phyloP scores from a whole-genome alignment of 441 rosid species.

The Syzygium syzygioides region DNA sequence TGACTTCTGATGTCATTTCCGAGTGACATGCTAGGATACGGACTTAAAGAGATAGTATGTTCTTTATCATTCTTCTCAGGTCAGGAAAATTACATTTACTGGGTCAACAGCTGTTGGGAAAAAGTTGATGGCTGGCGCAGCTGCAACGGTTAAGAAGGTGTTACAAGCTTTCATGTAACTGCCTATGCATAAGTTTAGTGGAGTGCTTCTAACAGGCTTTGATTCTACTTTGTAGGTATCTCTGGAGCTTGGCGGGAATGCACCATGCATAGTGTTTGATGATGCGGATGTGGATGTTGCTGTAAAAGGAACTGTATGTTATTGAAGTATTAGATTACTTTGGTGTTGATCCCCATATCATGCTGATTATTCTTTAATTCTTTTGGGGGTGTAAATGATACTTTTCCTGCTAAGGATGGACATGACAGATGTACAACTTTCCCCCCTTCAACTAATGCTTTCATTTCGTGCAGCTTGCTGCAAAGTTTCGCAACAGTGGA shows the following conservation, averaged over 20 bases:
- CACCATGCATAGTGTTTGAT: conserved; percentile 97
- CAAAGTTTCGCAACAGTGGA: conserved; percentile 94
- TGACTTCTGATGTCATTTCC: conserved; percentile 9
- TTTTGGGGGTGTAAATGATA: background rate
- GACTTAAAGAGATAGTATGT: background rate
- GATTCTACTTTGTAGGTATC: conserved; percentile 48
- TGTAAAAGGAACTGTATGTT: conserved; percentile 89
- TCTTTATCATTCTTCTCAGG: conserved; percentile 39
- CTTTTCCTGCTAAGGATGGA: background rate
- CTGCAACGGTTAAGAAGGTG: conserved; percentile 92
- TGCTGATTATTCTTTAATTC: background rate
- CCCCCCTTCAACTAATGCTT: background rate
- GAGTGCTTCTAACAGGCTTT: conserved; percentile 14
- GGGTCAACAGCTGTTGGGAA: conserved; percentile 99
- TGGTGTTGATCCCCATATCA: background rate
- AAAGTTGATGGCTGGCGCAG: conserved; percentile 95
- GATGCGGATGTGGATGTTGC: conserved; percentile 96
- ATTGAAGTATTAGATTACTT: background rate
- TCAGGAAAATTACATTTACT: conserved; percentile 91
- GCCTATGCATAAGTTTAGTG: background rate
- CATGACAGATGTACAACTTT: background rate
- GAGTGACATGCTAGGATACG: background rate
- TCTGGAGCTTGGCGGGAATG: conserved; percentile 97
- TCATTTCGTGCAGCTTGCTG: conserved; percentile 70
- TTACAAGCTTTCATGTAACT: conserved; percentile 6